phyloP scores from a whole-genome alignment of 2,329 filamentous ascomycete genomes.

The Aspergillus nomiae region DNA sequence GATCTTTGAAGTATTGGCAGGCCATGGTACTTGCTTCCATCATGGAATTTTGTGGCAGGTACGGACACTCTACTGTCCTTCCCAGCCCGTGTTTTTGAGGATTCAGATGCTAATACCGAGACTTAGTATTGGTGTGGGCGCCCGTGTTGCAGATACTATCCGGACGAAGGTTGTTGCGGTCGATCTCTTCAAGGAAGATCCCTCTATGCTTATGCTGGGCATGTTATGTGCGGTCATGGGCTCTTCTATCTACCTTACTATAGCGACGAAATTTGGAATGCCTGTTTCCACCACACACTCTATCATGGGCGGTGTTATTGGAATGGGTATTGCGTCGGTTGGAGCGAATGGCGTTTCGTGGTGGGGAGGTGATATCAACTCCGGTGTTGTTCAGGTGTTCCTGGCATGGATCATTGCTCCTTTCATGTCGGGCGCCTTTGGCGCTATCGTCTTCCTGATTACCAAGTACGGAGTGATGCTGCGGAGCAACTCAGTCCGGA shows the following conservation, averaged over 20 bases:
- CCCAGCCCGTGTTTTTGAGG: neutral
- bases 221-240: constrained; percentile 19
- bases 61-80: neutral
- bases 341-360: constrained; percentile 16
- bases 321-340: constrained; percentile 20
- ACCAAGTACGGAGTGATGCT: constrained; percentile 19
- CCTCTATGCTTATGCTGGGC: constrained; percentile 20
- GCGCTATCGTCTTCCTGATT: constrained; percentile 19
- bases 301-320: constrained; percentile 22
- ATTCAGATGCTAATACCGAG: neutral
- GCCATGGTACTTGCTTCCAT: constrained; percentile 20
- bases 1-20: constrained; percentile 22
- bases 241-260: constrained; percentile 19
- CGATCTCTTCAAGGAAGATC: constrained; percentile 9
- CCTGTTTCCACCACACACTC: constrained; percentile 23
- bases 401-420: constrained; percentile 24
- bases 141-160: constrained; percentile 21
- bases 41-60: constrained; percentile 23
- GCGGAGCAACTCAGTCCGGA: constrained; percentile 13
- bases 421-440: constrained; percentile 15
- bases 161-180: constrained; percentile 21
- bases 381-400: constrained; percentile 23
- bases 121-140: constrained; percentile 19
- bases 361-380: constrained; percentile 24
- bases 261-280: constrained; percentile 19